These are phyloP conservation scores for Tricholoma bakamatsutake DNA, from an alignment of 768 basidiomycete species.

Conservation along the genomic window DNA sequence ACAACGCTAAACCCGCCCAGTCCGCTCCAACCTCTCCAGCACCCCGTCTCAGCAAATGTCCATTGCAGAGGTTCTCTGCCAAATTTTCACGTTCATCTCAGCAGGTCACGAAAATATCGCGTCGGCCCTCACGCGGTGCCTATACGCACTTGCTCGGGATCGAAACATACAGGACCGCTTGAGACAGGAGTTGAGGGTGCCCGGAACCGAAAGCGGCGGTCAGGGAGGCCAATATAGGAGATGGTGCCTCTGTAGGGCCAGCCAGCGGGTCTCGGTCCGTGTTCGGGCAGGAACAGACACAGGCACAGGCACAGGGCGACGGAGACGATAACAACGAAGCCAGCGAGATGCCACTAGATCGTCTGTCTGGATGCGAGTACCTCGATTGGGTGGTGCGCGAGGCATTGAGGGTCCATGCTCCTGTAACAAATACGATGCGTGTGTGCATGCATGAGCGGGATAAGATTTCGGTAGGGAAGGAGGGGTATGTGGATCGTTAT, in stretches of 20 bases:
- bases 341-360: slow-evolving; percentile 9
- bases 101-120: slow-evolving; percentile 64
- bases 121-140: slow-evolving; percentile 54
- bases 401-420: slow-evolving; percentile 46
- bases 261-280: background rate
- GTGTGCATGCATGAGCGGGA: slow-evolving; percentile 28
- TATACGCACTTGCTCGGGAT: slow-evolving; percentile 45
- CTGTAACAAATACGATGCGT: slow-evolving; percentile 56
- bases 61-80: slow-evolving; percentile 51
- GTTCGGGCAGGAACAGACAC: background rate
- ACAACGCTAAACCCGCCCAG: slow-evolving; percentile 24
- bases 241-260: background rate
- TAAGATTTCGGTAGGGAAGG: background rate
- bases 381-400: slow-evolving; percentile 62
- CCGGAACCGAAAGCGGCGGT: background rate
- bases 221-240: background rate
- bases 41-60: slow-evolving; percentile 43
- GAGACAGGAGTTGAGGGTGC: slow-evolving; percentile 35
- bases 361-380: slow-evolving; percentile 39
- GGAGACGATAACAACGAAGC: slow-evolving; percentile 4
- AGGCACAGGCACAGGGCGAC: slow-evolving; percentile 3
- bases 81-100: slow-evolving; percentile 59
- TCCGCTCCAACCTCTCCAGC: slow-evolving; percentile 51
- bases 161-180: slow-evolving; percentile 41
- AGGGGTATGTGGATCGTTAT: slow-evolving; percentile 20